Conservation (phyloP, 148 eudicot genomes). For the Rhododendron kiyosumense region DNA sequence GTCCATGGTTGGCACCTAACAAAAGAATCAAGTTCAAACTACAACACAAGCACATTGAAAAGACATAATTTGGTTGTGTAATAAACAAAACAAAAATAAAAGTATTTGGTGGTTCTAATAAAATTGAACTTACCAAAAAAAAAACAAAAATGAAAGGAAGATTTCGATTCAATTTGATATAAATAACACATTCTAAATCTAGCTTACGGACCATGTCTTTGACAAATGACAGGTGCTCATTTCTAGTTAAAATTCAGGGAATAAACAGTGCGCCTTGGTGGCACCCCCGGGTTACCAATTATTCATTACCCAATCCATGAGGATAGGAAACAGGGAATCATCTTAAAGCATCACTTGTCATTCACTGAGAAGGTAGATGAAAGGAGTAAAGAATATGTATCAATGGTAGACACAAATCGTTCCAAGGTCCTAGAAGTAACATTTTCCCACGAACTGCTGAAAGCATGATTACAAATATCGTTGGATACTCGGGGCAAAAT, state of each 20-base stretch:
- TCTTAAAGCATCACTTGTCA: background rate
- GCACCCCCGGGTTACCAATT: background rate
- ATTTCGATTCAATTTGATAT: background rate
- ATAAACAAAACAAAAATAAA: background rate
- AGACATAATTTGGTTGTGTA: background rate
- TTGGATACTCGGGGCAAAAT: background rate
- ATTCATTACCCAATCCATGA: background rate
- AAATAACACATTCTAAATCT: background rate
- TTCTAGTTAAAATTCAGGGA: background rate
- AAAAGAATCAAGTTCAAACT: background rate
- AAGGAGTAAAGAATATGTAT: background rate
- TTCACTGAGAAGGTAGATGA: background rate
- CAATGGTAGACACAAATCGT: background rate
- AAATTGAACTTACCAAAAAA: background rate
- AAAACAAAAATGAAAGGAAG: background rate
- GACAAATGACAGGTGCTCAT: background rate
- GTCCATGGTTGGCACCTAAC: conserved; percentile 99
- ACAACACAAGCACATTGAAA: background rate
- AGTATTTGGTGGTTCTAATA: background rate
- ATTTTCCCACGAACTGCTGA: background rate
- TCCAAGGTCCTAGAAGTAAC: background rate
- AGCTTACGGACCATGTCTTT: background rate
- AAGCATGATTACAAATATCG: background rate
- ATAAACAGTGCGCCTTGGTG: background rate
- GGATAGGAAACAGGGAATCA: background rate